A percentile compares a stretch with the other conserved stretches of the same genome.
Conservation (phyloP, 441 rosid genomes). For the Mallotus japonicus region DNA sequence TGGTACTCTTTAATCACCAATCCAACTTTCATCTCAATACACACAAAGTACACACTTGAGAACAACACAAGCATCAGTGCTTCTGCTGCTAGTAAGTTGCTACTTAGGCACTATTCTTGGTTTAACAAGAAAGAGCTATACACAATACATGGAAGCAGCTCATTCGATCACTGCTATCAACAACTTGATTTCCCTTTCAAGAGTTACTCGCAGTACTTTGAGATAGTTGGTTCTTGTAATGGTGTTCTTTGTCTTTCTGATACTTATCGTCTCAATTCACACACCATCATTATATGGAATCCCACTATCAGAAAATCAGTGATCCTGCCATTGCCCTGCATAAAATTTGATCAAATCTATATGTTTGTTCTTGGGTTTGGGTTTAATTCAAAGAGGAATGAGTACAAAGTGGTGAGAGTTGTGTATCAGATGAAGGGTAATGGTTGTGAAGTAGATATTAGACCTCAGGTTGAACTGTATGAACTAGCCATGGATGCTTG, state of each 20-base stretch:
- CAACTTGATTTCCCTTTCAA: constrained; percentile 18
- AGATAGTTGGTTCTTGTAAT: constrained; percentile 25
- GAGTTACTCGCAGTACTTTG: constrained; percentile 13
- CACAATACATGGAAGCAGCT: constrained; percentile 6
- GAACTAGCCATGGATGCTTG: constrained; percentile 14
- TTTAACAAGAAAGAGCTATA: background rate
- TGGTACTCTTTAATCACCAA: constrained; percentile 28
- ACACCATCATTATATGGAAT: constrained; percentile 25
- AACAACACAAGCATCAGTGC: background rate
- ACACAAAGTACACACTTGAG: constrained; percentile 17
- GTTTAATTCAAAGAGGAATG: constrained; percentile 14
- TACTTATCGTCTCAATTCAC: background rate
- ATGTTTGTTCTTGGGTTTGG: constrained; percentile 31
- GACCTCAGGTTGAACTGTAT: constrained; percentile 16
- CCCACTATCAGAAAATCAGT: constrained; percentile 23
- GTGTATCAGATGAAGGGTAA: constrained; percentile 11
- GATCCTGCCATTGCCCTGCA: constrained; percentile 7
- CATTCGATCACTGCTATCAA: constrained; percentile 4
- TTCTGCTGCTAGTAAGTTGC: background rate
- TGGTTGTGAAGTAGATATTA: background rate
- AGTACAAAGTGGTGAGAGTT: constrained; percentile 28
- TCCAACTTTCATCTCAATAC: constrained; percentile 24
- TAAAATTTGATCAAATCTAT: background rate
- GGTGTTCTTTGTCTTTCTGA: constrained; percentile 25
- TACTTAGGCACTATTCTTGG: constrained; percentile 22